Percentiles rank a stretch among this genome's conserved stretches.
phyloP scores from a whole-genome alignment of 225 moss, liverwort and hornwort species.

The Asterella californica region DNA sequence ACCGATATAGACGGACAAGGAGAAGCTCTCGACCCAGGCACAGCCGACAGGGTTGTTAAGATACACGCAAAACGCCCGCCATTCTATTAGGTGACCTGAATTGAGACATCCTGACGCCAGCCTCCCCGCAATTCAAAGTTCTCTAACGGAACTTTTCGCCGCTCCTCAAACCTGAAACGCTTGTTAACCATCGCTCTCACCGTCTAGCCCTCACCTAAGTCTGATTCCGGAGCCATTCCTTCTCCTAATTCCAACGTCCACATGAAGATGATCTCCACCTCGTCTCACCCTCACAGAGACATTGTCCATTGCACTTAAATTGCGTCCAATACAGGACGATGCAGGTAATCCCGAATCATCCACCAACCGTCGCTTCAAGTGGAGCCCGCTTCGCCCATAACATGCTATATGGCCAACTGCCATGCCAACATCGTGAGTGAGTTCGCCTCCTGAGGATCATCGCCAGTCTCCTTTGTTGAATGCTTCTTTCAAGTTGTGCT shows the following conservation, averaged over 20 bases:
- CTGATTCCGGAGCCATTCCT: neutral
- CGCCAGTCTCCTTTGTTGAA: neutral
- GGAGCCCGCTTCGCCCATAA: neutral
- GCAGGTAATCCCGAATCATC: neutral
- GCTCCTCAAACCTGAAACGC: neutral
- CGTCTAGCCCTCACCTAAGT: neutral
- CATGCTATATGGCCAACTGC: neutral
- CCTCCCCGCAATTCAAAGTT: neutral
- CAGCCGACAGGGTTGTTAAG: neutral
- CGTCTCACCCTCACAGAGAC: neutral
- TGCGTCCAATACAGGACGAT: neutral
- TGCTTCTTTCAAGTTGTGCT: neutral
- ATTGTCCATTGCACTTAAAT: neutral
- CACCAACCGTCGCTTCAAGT: neutral
- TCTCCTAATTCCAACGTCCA: neutral
- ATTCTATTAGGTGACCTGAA: neutral
- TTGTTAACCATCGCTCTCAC: neutral
- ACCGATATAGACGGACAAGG: neutral
- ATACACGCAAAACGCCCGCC: neutral
- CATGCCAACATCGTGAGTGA: neutral
- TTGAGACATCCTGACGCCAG: neutral
- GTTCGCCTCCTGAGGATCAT: neutral
- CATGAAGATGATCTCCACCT: neutral
- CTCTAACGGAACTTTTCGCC: neutral
- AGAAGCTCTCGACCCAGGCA: neutral